Conservation (phyloP, 768 basidiomycete species). For the Cystobasidium tubakii region DNA sequence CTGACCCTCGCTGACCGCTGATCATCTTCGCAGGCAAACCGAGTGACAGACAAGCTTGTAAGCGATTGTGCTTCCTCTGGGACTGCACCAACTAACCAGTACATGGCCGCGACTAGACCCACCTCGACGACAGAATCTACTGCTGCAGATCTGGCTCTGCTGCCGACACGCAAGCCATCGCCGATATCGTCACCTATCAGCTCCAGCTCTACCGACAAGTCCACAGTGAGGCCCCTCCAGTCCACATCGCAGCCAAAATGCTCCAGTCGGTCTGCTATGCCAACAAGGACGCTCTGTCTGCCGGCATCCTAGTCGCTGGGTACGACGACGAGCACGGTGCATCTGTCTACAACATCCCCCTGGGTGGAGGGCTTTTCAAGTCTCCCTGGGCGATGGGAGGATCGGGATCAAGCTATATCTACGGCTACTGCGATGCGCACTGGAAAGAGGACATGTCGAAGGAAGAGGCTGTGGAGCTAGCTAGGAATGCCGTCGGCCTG, state of each 20-base stretch:
- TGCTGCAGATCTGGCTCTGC: constrained; percentile 93
- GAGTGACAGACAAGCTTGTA: constrained; percentile 89
- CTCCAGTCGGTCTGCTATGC: constrained; percentile 86
- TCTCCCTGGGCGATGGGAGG: constrained; percentile 96
- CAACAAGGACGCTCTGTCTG: constrained; percentile 79
- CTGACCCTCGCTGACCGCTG: too few species aligned
- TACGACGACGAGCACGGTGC: constrained; percentile 91
- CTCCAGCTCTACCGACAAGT: constrained; percentile 47
- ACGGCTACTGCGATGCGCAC: constrained; percentile 98
- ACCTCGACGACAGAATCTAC: constrained; percentile 95
- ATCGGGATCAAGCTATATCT: constrained; percentile 94
- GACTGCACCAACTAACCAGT: background rate
- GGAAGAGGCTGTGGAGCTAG: constrained; percentile 86
- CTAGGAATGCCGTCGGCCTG: constrained; percentile 86
- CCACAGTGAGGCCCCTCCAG: constrained; percentile 61
- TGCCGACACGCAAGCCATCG: constrained; percentile 84
- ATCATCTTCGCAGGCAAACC: constrained; percentile 64
- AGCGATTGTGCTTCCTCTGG: background rate
- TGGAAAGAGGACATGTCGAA: constrained; percentile 84
- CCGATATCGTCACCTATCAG: constrained; percentile 59
- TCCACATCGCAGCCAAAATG: constrained; percentile 69
- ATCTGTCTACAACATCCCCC: constrained; percentile 90
- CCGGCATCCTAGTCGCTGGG: constrained; percentile 95
- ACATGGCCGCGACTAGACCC: constrained; percentile 45
- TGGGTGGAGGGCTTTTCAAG: constrained; percentile 92